phyloP scores from a whole-genome alignment of 768 basidiomycete genomes.

The Clathrus columnatus region DNA sequence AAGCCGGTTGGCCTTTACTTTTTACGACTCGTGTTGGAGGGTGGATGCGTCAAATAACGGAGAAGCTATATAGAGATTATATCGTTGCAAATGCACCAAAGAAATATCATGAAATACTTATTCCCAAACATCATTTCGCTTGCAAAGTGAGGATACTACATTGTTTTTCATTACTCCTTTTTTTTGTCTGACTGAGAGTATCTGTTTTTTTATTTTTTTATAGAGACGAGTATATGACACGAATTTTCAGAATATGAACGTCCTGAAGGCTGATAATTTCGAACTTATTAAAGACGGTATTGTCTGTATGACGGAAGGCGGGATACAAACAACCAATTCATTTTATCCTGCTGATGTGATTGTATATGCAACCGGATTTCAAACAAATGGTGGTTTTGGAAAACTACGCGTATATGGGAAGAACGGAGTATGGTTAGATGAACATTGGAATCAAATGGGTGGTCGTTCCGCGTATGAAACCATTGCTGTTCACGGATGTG shows the following conservation, averaged over 20 bases:
- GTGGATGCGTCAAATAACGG: neutral
- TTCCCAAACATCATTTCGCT: slow-evolving; percentile 15
- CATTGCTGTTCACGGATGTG: slow-evolving; percentile 8
- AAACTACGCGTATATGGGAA: slow-evolving; percentile 15
- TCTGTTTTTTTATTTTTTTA: no score
- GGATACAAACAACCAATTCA: slow-evolving; percentile 11
- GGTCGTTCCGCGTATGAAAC: slow-evolving; percentile 12
- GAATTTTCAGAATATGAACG: slow-evolving; percentile 18
- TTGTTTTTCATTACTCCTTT: neutral
- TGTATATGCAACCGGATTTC: slow-evolving; percentile 15
- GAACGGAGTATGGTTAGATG: slow-evolving; percentile 13
- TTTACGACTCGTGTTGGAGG: neutral
- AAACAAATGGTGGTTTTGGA: slow-evolving; percentile 4
- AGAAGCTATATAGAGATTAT: slow-evolving; percentile 21
- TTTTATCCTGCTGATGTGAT: slow-evolving; percentile 17
- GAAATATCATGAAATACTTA: slow-evolving; percentile 17
- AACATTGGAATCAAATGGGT: slow-evolving; percentile 12
- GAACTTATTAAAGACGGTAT: slow-evolving; percentile 15
- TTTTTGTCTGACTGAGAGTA: no score
- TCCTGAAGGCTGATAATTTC: slow-evolving; percentile 14
- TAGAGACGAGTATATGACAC: slow-evolving; percentile 18
- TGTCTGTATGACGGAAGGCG: slow-evolving; percentile 4
- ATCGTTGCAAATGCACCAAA: slow-evolving; percentile 13
- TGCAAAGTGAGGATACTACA: slow-evolving; percentile 12
- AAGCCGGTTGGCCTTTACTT: neutral